phyloP scores from a whole-genome alignment of 2,329 filamentous ascomycete genomes.

The Talaromyces sp. region DNA sequence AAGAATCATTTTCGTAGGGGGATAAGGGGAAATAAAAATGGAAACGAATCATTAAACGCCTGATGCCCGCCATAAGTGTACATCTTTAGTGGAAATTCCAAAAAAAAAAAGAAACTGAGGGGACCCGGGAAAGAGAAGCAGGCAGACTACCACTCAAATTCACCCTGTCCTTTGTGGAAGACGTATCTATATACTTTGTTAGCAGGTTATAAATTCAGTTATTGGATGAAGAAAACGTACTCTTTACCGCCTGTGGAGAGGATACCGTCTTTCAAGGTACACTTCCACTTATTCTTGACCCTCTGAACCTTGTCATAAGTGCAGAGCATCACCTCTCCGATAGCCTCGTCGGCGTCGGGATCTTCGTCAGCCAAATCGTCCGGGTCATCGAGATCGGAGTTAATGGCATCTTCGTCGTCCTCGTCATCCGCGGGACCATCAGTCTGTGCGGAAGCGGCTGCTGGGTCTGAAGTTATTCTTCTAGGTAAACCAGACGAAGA shows the following conservation, averaged over 20 bases:
- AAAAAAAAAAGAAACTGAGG: background rate
- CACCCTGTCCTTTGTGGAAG: slow-evolving; percentile 94
- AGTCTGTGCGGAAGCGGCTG: slow-evolving; percentile 39
- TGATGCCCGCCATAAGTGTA: slow-evolving; percentile 13
- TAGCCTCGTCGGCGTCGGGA: slow-evolving; percentile 78
- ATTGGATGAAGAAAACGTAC: slow-evolving; percentile 43
- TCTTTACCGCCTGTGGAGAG: slow-evolving; percentile 90
- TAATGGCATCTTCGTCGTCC: slow-evolving; percentile 90
- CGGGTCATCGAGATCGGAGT: slow-evolving; percentile 93
- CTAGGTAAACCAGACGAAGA: background rate
- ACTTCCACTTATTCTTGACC: slow-evolving; percentile 99
- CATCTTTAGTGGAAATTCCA: background rate
- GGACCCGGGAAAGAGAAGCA: background rate
- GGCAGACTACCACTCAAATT: slow-evolving; percentile 88
- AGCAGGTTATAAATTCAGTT: slow-evolving; percentile 20
- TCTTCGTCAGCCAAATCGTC: slow-evolving; percentile 81
- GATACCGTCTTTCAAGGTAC: slow-evolving; percentile 92
- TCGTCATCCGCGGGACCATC: slow-evolving; percentile 54
- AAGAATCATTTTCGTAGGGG: background rate
- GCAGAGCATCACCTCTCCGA: slow-evolving; percentile 91
- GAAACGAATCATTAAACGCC: slow-evolving; percentile 9
- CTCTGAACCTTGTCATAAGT: slow-evolving; percentile 99
- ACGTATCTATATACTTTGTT: slow-evolving; percentile 59
- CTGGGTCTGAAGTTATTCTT: slow-evolving; percentile 7
- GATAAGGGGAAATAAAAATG: background rate